Base-by-base conservation (phyloP, 2,329 filamentous ascomycete species). In the Aspergillus melleus region DNA sequence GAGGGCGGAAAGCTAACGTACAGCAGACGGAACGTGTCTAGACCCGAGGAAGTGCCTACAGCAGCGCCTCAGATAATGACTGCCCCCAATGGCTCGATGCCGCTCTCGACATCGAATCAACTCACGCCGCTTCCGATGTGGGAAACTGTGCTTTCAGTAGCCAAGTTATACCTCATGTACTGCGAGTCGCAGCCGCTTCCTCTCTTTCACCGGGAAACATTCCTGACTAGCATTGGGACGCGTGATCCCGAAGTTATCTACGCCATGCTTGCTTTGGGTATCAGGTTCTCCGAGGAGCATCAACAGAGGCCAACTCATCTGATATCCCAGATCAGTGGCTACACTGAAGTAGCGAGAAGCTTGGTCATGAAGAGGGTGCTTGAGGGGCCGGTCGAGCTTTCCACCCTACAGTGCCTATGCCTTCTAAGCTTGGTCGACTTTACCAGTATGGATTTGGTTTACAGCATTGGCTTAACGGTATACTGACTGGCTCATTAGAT, bases 131-230 rank as follows among this genome's bases (percentile, higher is more conserved):
- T 79, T 36, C 78, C 78, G 19, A 62, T 75, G 2, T 76, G 72
- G 72, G 74, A 79, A 30, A 70, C 75, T 24, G 72, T 81, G 6
- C 57, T 73, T 9, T 67, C 69, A 5, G 68, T 79, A 14, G 78
- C 76, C 12, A 72, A 79, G 50, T 66, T 77, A 2, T 84, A 83
- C 63, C 63, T 83, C 3, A 65, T 73, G 4, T 83, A 80, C 62
- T 81, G 80, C 57, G 79, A 84, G 55, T 79, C 76, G 24, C 82
- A 84, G 54, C 81, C 81, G 6, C 70, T 84, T 22, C 76, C 77
- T 16, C 69, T 84, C 0, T 84, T 84, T 54, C 70, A 77, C 19
- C 65, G 73, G 11, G 69, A 72, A 4, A 72, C 64, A 1, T 81
- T 84, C 60, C 57, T 82, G 9, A 61, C 68, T 6, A 78, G 72